Evolutionary conservation across 2,329 filamentous ascomycete genomes (phyloP), one percentile per base, ranked within the genome.

Genomic region (Hypoxylon sp.): DNA sequence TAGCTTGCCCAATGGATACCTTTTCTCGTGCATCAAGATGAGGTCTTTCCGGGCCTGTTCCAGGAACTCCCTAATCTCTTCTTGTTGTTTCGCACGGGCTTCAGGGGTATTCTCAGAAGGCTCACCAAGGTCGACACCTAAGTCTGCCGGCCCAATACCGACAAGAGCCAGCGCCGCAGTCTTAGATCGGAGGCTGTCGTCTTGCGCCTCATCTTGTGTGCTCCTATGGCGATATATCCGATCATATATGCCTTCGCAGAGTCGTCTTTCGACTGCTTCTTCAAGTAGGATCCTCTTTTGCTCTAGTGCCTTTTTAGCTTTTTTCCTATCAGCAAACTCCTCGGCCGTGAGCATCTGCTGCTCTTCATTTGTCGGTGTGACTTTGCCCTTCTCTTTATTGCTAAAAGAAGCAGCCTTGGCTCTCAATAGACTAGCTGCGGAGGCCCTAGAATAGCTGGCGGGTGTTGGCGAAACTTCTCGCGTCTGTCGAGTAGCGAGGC

Each of bases 181-280:
- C 74, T 97, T 96, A 8, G 96, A 99, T 29, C 96, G 88, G 53
- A 99, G 83, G 76, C 97, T 97, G 74, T 97, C 94, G 76, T 99
- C 96, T 74, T 95, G 88, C 11, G 96, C 94, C 78, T 97, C 95
- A 75, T 99, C 96, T 74, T 98, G 90, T 0, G 95, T 97, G 76
- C 87, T 96, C 64, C 91, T 88, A 77, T 99, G 96, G 48, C 94
- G 89, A 86, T 95, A 99, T 76, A 99, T 93, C 70, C 91, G 90
- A 62, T 90, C 86, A 75, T 98, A 98, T 47, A 95, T 90, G 56
- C 90, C 89, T 76, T 97, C 93, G 75, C 93, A 96, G 9, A 94
- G 87, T 68, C 91, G 88, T 69, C 92, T 88, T 77, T 99, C 96
- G 0, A 98, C 92, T 3, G 94, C 93, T 78, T 99, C 96, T 78